A percentile compares a stretch with the other conserved stretches of the same genome.
Conservation (phyloP, 2,329 filamentous ascomycete species). For the Parasarocladium wereldwijsianum region DNA sequence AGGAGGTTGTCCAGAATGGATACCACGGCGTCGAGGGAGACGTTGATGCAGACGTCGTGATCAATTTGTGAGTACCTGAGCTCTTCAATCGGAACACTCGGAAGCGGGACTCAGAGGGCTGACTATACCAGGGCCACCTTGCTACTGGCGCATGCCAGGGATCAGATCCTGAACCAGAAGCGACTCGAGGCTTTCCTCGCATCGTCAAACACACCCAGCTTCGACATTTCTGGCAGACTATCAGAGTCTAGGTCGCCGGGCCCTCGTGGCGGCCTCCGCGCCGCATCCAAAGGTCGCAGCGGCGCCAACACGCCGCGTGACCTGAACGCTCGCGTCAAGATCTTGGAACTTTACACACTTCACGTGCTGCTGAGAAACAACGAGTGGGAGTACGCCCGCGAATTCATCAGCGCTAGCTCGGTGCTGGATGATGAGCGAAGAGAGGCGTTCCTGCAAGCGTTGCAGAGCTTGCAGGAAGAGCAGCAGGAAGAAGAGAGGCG, state of each 20-base stretch:
- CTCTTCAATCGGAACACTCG: neutral
- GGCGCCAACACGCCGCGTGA: conserved; percentile 75
- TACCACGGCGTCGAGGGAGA: conserved; percentile 81
- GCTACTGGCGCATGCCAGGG: conserved; percentile 74
- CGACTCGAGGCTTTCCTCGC: conserved; percentile 82
- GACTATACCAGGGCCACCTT: conserved; percentile 58
- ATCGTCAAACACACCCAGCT: conserved; percentile 54
- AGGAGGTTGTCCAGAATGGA: conserved; percentile 74
- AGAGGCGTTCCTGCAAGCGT: conserved; percentile 74
- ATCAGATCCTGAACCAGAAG: conserved; percentile 73
- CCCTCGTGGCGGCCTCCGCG: conserved; percentile 22
- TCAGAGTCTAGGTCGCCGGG: conserved; percentile 25
- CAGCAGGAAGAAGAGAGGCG: conserved; percentile 55
- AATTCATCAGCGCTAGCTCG: conserved; percentile 77
- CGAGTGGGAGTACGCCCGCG: conserved; percentile 89
- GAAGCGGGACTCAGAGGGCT: neutral
- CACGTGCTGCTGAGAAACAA: conserved; percentile 88
- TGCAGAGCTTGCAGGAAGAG: conserved; percentile 74
- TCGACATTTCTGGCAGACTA: conserved; percentile 56
- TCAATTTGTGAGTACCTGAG: conserved; percentile 51
- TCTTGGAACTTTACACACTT: conserved; percentile 87
- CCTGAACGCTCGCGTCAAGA: conserved; percentile 71
- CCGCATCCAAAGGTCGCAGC: conserved; percentile 32
- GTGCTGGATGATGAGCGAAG: conserved; percentile 84
- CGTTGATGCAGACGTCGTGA: conserved; percentile 88